These are phyloP conservation scores for Pichia terricola DNA, from an alignment of 1,139 yeast genomes.

Conservation along the genomic window DNA sequence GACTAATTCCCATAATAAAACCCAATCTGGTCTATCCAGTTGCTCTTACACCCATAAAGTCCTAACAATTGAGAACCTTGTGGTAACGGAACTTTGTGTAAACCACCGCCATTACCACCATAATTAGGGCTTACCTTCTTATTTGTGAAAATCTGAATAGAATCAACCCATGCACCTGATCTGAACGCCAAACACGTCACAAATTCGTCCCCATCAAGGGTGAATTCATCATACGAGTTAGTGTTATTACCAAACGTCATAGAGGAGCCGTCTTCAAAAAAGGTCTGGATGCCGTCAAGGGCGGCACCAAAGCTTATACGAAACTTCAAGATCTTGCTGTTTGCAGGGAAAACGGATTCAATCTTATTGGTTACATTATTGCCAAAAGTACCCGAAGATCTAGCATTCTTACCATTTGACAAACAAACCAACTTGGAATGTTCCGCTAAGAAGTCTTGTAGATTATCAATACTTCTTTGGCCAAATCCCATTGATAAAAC, in stretches of 20 bases:
- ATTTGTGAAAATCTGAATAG: conserved; percentile 55
- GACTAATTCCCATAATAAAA: conserved; percentile 32
- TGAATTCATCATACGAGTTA: conserved; percentile 46
- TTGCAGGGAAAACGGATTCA: conserved; percentile 18
- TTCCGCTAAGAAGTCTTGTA: conserved; percentile 27
- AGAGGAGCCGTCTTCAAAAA: conserved; percentile 15
- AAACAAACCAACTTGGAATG: conserved; percentile 12
- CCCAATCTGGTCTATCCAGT: conserved; percentile 72
- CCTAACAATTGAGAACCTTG: conserved; percentile 51
- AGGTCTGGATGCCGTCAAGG: conserved; percentile 60
- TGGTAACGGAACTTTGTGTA: conserved; percentile 52
- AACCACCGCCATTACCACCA: conserved; percentile 69
- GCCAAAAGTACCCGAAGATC: conserved; percentile 19
- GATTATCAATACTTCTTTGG: conserved; percentile 31
- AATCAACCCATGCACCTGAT: conserved; percentile 87
- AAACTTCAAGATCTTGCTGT: conserved; percentile 33
- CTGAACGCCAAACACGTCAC: conserved; percentile 55
- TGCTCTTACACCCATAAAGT: conserved; percentile 52
- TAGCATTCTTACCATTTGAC: conserved; percentile 12
- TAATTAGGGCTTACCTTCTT: conserved; percentile 38
- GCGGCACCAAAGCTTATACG: conserved; percentile 66
- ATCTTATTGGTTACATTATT: conserved; percentile 16
- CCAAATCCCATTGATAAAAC: conserved; percentile 39
- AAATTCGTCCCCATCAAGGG: conserved; percentile 45
- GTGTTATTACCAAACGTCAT: conserved; percentile 53